Conservation (phyloP, 805 yeast genomes). For the Lachancea dasiensis region DNA sequence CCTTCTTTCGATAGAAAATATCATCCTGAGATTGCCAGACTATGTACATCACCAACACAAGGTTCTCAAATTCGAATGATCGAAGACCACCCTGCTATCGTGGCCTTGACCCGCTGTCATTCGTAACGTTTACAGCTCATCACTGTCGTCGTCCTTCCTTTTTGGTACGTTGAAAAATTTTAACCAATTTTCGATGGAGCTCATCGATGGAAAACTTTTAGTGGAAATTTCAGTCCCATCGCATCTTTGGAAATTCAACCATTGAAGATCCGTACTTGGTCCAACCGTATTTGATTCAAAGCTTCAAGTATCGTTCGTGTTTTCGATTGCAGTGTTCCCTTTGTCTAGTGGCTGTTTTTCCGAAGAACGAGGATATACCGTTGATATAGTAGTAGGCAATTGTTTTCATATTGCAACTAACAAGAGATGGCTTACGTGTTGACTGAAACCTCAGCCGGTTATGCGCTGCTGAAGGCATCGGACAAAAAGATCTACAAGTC, state of each 20-base stretch:
- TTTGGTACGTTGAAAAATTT: slow-evolving; percentile 7
- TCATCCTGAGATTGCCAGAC: too few relatives aligned
- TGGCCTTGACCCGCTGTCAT: not conserved
- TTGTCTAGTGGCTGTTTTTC: too few relatives aligned
- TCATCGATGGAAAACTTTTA: slow-evolving; percentile 8
- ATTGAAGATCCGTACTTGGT: not conserved
- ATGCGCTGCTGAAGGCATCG: slow-evolving; percentile 93
- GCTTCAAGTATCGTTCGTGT: not conserved
- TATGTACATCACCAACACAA: too few relatives aligned
- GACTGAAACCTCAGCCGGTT: slow-evolving; percentile 98
- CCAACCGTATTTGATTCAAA: not conserved
- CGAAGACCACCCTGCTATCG: too few relatives aligned
- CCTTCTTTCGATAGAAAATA: too few relatives aligned
- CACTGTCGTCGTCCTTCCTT: slow-evolving; percentile 1
- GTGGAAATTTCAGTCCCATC: slow-evolving; percentile 1
- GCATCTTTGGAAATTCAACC: too few relatives aligned
- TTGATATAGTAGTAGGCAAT: too few relatives aligned
- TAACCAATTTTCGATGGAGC: slow-evolving; percentile 3
- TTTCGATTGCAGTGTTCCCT: not conserved
- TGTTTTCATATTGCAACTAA: too few relatives aligned
- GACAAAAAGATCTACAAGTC: slow-evolving; percentile 96
- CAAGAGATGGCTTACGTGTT: slow-evolving; percentile 74
- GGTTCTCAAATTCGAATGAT: too few relatives aligned
- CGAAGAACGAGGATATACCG: not conserved
- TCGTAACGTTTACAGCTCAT: not conserved